Percentiles rank a stretch among this genome's conserved stretches.
Conservation (phyloP, 2,329 filamentous ascomycete genomes). For the Penicillium frequentans region DNA sequence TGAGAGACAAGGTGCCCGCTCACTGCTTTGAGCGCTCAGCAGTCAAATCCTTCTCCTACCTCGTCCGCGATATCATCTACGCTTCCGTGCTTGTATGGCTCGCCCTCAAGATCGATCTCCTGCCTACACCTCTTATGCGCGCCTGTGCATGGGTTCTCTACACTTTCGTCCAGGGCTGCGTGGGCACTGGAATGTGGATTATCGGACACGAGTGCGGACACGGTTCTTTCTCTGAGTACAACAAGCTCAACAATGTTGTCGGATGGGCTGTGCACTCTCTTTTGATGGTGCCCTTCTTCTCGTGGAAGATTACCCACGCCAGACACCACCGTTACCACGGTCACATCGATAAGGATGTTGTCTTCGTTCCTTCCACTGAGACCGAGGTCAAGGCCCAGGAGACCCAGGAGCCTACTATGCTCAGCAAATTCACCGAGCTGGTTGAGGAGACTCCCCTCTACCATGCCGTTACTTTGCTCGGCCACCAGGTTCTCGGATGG, state of each 20-base stretch:
- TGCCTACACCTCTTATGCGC: slow-evolving; percentile 9
- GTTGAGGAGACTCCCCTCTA: slow-evolving; percentile 61
- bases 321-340: slow-evolving; percentile 68
- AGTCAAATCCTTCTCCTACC: slow-evolving; percentile 14
- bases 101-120: slow-evolving; percentile 16
- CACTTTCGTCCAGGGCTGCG: slow-evolving; percentile 19
- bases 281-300: slow-evolving; percentile 68
- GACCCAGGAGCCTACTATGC: slow-evolving; percentile 42
- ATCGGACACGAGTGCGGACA: slow-evolving; percentile 66
- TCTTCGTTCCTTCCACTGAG: slow-evolving; percentile 56
- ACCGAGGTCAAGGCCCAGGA: slow-evolving; percentile 33
- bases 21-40: slow-evolving; percentile 20
- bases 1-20: slow-evolving; percentile 16
- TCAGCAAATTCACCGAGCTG: slow-evolving; percentile 49
- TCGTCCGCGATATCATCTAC: slow-evolving; percentile 17
- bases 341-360: slow-evolving; percentile 67
- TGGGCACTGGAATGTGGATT: slow-evolving; percentile 22
- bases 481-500: slow-evolving; percentile 66
- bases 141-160: slow-evolving; percentile 15
- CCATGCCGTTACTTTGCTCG: slow-evolving; percentile 53
- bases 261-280: slow-evolving; percentile 65
- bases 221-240: slow-evolving; percentile 61
- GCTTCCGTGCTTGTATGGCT: slow-evolving; percentile 13
- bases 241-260: slow-evolving; percentile 58
- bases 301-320: slow-evolving; percentile 69